These are phyloP conservation scores for Ophiosphaerella narmari DNA, from an alignment of 2,329 filamentous ascomycete species.

Conservation along the genomic window DNA sequence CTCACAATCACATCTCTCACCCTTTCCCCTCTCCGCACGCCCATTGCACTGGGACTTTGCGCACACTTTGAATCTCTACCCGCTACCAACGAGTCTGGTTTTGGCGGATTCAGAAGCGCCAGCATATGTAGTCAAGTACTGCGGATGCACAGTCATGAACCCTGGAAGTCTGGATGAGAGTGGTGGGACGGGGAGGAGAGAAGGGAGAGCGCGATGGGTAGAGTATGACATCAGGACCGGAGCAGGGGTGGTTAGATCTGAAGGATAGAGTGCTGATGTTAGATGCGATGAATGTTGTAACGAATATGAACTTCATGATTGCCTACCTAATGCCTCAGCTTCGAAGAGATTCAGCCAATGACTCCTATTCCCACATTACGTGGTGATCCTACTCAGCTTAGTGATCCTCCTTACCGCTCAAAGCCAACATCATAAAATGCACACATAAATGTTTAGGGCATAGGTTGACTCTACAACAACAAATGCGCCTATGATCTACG, in stretches of 20 bases:
- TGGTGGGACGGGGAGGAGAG: constrained; percentile 65
- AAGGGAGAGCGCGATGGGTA: constrained; percentile 74
- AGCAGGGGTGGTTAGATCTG: constrained; percentile 30
- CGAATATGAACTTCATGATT: too few species aligned
- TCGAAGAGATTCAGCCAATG: too few species aligned
- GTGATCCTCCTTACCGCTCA: too few species aligned
- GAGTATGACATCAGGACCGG: constrained; percentile 67
- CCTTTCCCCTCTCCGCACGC: constrained; percentile 78
- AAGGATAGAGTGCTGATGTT: constrained; percentile 16
- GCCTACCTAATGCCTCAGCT: too few species aligned
- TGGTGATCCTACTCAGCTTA: too few species aligned
- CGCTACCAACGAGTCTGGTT: constrained; percentile 81
- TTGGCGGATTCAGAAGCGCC: constrained; percentile 81
- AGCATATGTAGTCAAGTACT: constrained; percentile 86
- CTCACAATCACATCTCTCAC: constrained; percentile 86
- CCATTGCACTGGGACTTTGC: constrained; percentile 92
- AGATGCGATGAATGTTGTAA: too few species aligned
- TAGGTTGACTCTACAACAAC: too few species aligned
- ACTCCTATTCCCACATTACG: too few species aligned
- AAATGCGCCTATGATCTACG: too few species aligned
- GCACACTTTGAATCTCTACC: constrained; percentile 78
- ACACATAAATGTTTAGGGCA: too few species aligned
- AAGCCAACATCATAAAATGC: too few species aligned
- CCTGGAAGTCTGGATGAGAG: constrained; percentile 72
- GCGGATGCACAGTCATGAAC: constrained; percentile 95